Evolutionary conservation across 805 yeast species (phyloP).

Genomic region (Priceomyces haplophilus): DNA sequence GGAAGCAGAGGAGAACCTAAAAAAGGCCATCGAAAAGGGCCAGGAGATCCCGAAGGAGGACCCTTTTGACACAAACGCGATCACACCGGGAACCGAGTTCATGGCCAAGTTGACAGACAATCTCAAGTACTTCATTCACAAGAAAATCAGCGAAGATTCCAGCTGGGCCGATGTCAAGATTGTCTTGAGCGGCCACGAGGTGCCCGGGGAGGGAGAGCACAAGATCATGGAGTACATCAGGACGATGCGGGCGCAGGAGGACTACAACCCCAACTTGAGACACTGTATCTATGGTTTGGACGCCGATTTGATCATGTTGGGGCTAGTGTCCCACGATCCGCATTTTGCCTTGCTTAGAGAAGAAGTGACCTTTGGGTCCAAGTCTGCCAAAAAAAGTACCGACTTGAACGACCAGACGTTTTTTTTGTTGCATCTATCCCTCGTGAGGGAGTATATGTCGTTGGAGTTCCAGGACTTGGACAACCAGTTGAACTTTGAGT

Average conservation of each 20-base stretch:
- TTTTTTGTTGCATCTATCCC: conserved; percentile 75
- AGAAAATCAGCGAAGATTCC: conserved; percentile 82
- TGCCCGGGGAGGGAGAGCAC: conserved; percentile 99
- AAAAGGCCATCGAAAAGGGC: conserved; percentile 72
- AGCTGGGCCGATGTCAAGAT: conserved; percentile 91
- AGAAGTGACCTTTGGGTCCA: conserved; percentile 85
- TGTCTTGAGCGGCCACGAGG: conserved; percentile 90
- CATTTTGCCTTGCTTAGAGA: conserved; percentile 92
- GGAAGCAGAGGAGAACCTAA: conserved; percentile 80
- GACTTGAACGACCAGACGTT: conserved; percentile 77
- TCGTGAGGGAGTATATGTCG: conserved; percentile 87
- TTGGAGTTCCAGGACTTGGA: conserved; percentile 76
- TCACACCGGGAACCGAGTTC: conserved; percentile 98
- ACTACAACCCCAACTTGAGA: conserved; percentile 87
- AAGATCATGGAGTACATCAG: conserved; percentile 93
- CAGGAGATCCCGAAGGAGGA: conserved; percentile 74
- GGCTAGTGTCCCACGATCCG: conserved; percentile 90
- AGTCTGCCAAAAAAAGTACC: conserved; percentile 31
- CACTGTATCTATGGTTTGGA: conserved; percentile 97
- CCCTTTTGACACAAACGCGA: conserved; percentile 91
- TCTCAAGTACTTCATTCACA: conserved; percentile 87
- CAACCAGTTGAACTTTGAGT: conserved; percentile 60
- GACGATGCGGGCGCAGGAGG: conserved; percentile 62
- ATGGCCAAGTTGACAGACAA: conserved; percentile 87
- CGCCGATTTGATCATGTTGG: conserved; percentile 95